A percentile compares a stretch with the other conserved stretches of the same genome.
phyloP scores from a whole-genome alignment of 2,329 filamentous ascomycete genomes.

The Aspergillus thermomutatus region DNA sequence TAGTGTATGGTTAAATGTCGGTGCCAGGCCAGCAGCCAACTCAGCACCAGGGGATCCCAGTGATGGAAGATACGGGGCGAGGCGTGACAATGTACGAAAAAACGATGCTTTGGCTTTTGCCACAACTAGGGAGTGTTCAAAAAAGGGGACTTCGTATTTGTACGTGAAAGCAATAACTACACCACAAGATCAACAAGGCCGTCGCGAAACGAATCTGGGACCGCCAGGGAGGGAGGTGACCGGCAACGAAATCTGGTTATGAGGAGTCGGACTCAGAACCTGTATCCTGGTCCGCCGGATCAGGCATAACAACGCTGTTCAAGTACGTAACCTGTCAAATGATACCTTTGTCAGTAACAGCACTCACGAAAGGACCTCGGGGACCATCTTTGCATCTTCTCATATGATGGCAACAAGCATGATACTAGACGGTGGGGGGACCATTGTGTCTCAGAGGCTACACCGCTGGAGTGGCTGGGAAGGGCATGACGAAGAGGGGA shows the following conservation, averaged over 20 bases:
- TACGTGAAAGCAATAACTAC: background rate
- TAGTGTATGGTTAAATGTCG: background rate
- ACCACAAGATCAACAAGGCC: background rate
- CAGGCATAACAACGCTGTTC: slow-evolving; percentile 72
- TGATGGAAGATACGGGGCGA: background rate
- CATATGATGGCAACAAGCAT: slow-evolving; percentile 1
- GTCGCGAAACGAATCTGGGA: background rate
- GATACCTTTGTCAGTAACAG: slow-evolving; percentile 23
- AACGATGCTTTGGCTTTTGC: background rate
- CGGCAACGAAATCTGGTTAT: background rate
- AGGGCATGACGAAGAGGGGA: slow-evolving; percentile 15
- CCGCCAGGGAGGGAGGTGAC: background rate
- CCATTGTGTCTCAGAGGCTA: slow-evolving; percentile 13
- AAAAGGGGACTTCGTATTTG: background rate
- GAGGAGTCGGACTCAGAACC: slow-evolving; percentile 31
- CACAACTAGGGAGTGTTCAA: background rate
- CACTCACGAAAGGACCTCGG: slow-evolving; percentile 1
- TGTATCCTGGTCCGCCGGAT: slow-evolving; percentile 49
- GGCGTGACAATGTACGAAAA: background rate
- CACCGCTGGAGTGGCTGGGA: slow-evolving; percentile 18
- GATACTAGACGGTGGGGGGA: slow-evolving; percentile 14
- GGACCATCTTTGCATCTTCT: slow-evolving; percentile 6
- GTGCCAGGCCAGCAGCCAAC: background rate
- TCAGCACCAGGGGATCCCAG: background rate
- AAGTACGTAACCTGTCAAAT: slow-evolving; percentile 62